phyloP scores from a whole-genome alignment of 2,329 filamentous ascomycete genomes.

The Pseudogymnoascus pannorum region DNA sequence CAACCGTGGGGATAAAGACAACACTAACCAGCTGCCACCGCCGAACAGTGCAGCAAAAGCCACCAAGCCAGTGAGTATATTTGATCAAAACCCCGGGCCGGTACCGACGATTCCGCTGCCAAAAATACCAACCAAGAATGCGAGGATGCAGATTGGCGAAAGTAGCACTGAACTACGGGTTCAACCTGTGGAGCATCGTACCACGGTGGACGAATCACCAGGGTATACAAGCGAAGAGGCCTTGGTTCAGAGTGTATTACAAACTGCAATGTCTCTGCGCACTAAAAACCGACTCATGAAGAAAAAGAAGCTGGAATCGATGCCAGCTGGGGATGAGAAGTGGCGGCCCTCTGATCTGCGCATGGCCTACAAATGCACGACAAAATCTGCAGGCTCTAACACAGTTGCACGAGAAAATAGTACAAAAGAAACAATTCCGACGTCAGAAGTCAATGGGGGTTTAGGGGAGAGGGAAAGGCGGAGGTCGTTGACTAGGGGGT shows the following conservation, averaged over 20 bases:
- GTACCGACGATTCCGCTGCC: not conserved
- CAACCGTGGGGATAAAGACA: not conserved
- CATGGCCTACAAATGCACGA: not conserved
- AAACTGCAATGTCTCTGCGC: not conserved
- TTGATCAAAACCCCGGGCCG: not conserved
- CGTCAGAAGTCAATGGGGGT: not conserved
- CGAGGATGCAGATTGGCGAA: not conserved
- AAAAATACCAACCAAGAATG: not conserved
- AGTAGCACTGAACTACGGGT: not conserved
- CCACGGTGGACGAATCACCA: not conserved
- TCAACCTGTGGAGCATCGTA: not conserved
- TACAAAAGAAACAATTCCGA: not conserved
- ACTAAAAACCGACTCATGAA: not conserved
- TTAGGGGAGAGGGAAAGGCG: not conserved
- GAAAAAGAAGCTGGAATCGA: not conserved
- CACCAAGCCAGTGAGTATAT: not conserved
- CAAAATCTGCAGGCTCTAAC: not conserved
- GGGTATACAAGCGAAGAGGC: not conserved
- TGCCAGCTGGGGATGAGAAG: not conserved
- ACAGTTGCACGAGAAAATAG: not conserved
- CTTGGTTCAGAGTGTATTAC: not conserved
- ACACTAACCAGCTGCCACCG: not conserved
- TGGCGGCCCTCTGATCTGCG: not conserved
- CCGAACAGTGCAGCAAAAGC: not conserved
- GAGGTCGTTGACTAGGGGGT: not conserved